Conservation (phyloP, 495 filamentous ascomycete species). For the Xylaria longipes region DNA sequence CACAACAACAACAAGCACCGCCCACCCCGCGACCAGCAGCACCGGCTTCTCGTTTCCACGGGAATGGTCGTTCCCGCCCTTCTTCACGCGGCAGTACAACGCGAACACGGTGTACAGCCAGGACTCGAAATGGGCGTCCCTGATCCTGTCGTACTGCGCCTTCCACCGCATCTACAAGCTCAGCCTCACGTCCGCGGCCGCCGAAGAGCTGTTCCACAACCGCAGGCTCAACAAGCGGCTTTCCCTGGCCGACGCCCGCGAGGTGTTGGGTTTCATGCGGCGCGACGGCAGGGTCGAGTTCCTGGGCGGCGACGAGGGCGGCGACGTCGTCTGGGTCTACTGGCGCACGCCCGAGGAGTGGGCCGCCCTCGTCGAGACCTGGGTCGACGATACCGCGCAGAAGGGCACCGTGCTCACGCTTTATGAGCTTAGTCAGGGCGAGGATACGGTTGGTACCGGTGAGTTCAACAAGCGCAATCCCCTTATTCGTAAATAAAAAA, state of each 20-base stretch:
- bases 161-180: constrained; percentile 76
- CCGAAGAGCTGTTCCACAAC: constrained; percentile 61
- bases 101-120: constrained; percentile 75
- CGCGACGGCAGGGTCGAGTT: constrained; percentile 74
- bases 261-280: constrained; percentile 76
- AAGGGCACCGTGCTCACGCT: constrained; percentile 55
- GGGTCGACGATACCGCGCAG: constrained; percentile 56
- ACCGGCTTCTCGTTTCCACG: constrained; percentile 53
- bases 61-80: constrained; percentile 71
- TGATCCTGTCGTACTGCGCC: constrained; percentile 84
- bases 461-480: constrained; percentile 20
- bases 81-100: constrained; percentile 84
- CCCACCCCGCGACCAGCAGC: neutral
- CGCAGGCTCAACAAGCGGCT: constrained; percentile 60
- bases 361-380: constrained; percentile 51
- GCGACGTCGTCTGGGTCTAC: constrained; percentile 51
- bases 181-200: constrained; percentile 55
- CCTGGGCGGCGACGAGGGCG: constrained; percentile 53
- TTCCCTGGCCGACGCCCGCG: constrained; percentile 64
- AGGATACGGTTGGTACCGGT: constrained; percentile 50
- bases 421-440: constrained; percentile 56
- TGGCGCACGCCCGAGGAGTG: constrained; percentile 59
- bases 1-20: constrained; percentile 18
- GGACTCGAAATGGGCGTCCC: constrained; percentile 80
- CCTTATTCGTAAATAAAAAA: neutral